phyloP scores from a whole-genome alignment of 257 asterid species.

The Ophiorrhiza pumila region DNA sequence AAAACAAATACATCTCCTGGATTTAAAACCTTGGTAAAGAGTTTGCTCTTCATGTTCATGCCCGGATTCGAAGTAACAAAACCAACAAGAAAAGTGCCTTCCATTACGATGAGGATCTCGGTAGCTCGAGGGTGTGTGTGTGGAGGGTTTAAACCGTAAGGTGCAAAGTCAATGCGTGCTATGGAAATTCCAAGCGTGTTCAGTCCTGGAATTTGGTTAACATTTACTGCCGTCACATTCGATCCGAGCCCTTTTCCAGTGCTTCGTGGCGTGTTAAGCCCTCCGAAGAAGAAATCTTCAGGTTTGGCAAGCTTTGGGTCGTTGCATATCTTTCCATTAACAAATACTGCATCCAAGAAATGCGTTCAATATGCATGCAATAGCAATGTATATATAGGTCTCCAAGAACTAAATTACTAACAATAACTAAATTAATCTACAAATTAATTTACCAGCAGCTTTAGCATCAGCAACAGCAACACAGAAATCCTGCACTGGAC shows the following conservation, averaged over 20 bases:
- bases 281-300: not conserved
- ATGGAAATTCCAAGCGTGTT: conserved; percentile 19
- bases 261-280: conserved; percentile 12
- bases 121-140: not conserved
- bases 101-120: not conserved
- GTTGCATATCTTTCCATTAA: conserved; percentile 7
- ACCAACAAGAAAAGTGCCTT: conserved; percentile 13
- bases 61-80: not conserved
- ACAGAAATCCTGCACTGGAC: too few relatives aligned
- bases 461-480: too few relatives aligned
- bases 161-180: conserved; percentile 7
- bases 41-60: conserved; percentile 3
- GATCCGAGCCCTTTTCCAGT: conserved; percentile 1
- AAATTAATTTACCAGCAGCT: too few relatives aligned
- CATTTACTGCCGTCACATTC: conserved; percentile 2
- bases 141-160: not conserved
- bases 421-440: too few relatives aligned
- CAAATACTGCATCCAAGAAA: not conserved
- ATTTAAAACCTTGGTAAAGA: conserved; percentile 14
- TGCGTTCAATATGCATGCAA: too few relatives aligned
- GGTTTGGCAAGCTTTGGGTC: conserved; percentile 2
- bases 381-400: too few relatives aligned
- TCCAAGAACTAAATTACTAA: too few relatives aligned
- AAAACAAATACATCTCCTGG: conserved; percentile 15
- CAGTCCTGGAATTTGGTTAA: not conserved